Evolutionary conservation across 768 basidiomycete genomes (phyloP), one percentile per base, ranked within the genome.

Genomic region (Tricholomella constricta): DNA sequence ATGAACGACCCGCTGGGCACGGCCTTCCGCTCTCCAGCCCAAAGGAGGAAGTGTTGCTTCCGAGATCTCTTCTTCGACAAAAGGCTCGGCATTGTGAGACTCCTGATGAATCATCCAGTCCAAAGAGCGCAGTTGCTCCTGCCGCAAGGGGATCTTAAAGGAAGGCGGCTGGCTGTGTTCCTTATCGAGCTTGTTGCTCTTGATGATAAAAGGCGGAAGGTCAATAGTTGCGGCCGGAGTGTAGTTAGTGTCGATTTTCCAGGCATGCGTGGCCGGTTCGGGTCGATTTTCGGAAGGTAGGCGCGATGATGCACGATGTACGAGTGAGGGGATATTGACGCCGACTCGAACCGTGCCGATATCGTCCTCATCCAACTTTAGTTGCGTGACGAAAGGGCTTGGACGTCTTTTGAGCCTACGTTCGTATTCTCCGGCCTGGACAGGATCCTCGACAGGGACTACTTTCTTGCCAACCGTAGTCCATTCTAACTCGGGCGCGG

Each of bases 1-100:
- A 54, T 71, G 78, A 46, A 91, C 79, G 0, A 87, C 82, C 29
- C 94, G 73, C 59, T 89, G 84, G 3, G 90, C 94, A 36, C 91
- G 86, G 35, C 90, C 94, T 69, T 97, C 94, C n/a, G 91, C 92
- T 59, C 93, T 80, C 95, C 95, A 98, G 6, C 92, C 91, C 11
- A 97, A 73, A 46, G 92, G 85, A 54, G 85, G 87, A 3, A 95
- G 76, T 41, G 91, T 81, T 3, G 93, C 91, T 68, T 98, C 95
- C 0, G 92, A 88, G 37, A 97, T 91, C 66, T 98, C 95, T 66
- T 98, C 94, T 68, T 98, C 95, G 25, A 94, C 67, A 66, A 96
- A 98, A 1, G 91, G 86, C 9, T 79, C 68, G 0, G 83, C 82
- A 29, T 82, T 73, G 1, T 61, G 51, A 2, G 80, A 73, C 69